phyloP scores from a whole-genome alignment of 202 grass and related monocot species.

The Carex arenaria region DNA sequence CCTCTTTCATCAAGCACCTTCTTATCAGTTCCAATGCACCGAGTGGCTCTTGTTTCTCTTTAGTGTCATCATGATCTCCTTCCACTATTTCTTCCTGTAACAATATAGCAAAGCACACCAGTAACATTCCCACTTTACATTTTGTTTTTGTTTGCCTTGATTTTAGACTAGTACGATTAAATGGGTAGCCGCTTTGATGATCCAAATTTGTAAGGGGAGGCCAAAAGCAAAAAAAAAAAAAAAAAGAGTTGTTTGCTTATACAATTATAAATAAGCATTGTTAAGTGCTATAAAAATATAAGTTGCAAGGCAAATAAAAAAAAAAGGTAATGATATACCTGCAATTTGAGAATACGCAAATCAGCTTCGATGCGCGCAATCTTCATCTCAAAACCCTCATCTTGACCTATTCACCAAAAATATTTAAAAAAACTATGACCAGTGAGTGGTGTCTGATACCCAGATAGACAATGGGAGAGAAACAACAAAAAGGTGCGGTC shows the following conservation, averaged over 20 bases:
- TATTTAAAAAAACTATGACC: slow-evolving; percentile 19
- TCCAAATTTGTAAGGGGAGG: not conserved
- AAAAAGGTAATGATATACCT: slow-evolving; percentile 46
- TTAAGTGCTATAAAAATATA: not conserved
- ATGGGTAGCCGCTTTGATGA: not conserved
- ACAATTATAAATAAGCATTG: not conserved
- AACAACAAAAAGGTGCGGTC: not conserved
- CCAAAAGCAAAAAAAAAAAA: not conserved
- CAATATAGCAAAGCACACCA: not conserved
- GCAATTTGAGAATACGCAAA: slow-evolving; percentile 87
- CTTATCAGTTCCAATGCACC: slow-evolving; percentile 72
- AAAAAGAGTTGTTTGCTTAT: not conserved
- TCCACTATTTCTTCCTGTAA: slow-evolving; percentile 87
- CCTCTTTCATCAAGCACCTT: slow-evolving; percentile 59
- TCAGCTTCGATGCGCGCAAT: slow-evolving; percentile 71
- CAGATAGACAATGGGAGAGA: not conserved
- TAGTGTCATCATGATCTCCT: slow-evolving; percentile 30
- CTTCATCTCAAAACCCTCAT: slow-evolving; percentile 57
- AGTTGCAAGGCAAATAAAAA: not conserved
- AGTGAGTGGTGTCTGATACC: not conserved
- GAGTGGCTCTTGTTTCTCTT: slow-evolving; percentile 32
- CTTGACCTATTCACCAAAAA: slow-evolving; percentile 53
- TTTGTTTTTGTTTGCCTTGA: not conserved
- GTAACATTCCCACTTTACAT: not conserved
- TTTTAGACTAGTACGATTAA: not conserved